Evolutionary conservation across 306 rosid genomes (phyloP), one percentile per base, ranked within the genome.

Genomic region (Crotalaria pallida): DNA sequence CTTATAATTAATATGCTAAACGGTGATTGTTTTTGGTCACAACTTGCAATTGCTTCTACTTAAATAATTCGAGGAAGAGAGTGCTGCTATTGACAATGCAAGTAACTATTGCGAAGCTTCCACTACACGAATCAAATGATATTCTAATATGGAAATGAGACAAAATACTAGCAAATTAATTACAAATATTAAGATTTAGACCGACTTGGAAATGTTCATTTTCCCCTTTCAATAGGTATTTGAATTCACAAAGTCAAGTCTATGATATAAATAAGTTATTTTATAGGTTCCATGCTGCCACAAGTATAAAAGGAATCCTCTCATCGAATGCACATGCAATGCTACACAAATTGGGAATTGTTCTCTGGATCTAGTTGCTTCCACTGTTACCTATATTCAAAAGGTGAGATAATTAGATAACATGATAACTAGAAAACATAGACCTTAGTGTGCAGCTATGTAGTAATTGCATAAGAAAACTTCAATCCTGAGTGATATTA

Each of bases 71-170:
- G 57, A 19, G 6, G 3, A 15, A 40, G 15, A 7, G 27, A 29
- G 15, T 22, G 17, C 62, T 19, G 5, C 18, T 40, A 48, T 59
- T 48, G 18, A 18, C n/a, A n/a, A n/a, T n/a, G n/a, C 48, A 27
- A 34, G 17, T 45, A 6, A 18, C 73, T 58, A 69, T 40, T 34
- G 59, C 43, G 76, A 11, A 33, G 53, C 41, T 62, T n/a, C 59
- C 43, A 56, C 89, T 23, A 72, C 57, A 27, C 17, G 51, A 67
- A 69, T 84, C 80, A 88, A 31, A 0, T 31, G 9, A 31, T 31
- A 4, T 57, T 27, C 23, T 52, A 55, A 24, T n/a, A 12, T 48
- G 43, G 3, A 19, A 76, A 50, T 38, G 8, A 24, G 59, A 22
- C 0, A 8, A 26, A 58, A 16, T 23, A 4, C 33, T 57, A 53